phyloP scores from a whole-genome alignment of 1,284 basidiomycete species.

The Sanguinoderma infundibulare region DNA sequence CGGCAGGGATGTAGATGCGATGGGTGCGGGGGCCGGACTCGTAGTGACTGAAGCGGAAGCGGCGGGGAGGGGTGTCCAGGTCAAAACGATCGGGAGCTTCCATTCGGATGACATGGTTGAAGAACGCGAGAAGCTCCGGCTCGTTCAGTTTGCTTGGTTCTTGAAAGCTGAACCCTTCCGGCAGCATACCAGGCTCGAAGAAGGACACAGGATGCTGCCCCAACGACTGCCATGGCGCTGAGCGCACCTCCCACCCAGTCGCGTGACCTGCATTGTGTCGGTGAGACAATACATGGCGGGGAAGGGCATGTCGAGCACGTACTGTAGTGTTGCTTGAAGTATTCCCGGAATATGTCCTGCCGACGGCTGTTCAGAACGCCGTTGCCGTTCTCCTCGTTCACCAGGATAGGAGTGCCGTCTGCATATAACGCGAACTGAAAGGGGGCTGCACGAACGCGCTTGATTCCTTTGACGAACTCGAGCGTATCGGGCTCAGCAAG shows the following conservation, averaged over 20 bases:
- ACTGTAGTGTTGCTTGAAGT: neutral
- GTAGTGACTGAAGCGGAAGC: neutral
- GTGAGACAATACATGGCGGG: too few species aligned
- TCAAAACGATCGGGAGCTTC: too few species aligned
- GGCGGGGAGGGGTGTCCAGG: too few species aligned
- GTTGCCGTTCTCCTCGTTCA: neutral
- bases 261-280: too few species aligned
- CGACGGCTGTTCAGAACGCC: too few species aligned
- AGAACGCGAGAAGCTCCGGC: neutral
- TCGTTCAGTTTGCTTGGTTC: neutral
- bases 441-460: neutral
- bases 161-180: neutral
- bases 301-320: neutral
- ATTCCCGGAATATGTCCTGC: neutral
- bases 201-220: neutral
- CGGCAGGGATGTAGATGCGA: neutral
- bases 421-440: neutral
- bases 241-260: neutral
- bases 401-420: neutral
- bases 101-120: neutral
- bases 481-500: neutral
- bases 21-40: neutral
- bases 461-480: neutral
- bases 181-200: neutral
- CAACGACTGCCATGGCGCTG: neutral